Conservation (phyloP, 768 basidiomycete species). For the Termitomyces bulborhizus region DNA sequence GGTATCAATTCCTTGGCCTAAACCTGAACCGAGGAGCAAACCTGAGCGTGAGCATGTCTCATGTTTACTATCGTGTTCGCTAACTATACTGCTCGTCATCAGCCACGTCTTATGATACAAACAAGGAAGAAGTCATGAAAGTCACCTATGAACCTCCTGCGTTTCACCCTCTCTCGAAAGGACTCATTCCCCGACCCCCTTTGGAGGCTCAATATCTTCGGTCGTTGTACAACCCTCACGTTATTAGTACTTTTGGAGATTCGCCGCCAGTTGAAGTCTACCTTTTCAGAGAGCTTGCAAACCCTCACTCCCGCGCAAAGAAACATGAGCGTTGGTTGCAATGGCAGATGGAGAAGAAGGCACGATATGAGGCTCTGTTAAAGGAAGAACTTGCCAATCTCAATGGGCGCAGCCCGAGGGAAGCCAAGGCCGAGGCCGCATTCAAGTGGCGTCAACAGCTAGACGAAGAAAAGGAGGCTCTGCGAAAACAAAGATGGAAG, state of each 20-base stretch:
- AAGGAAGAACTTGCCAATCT: constrained; percentile 47
- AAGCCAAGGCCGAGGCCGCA: constrained; percentile 67
- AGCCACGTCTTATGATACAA: constrained; percentile 65
- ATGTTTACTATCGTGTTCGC: neutral
- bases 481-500: constrained; percentile 56
- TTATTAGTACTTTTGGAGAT: constrained; percentile 36
- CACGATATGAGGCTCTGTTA: constrained; percentile 47
- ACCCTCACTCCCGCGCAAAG: constrained; percentile 79
- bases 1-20: constrained; percentile 69
- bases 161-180: constrained; percentile 32
- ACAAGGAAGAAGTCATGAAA: constrained; percentile 50
- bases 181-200: constrained; percentile 33
- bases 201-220: constrained; percentile 55
- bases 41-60: constrained; percentile 35
- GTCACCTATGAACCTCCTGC: constrained; percentile 68
- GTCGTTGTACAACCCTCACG: constrained; percentile 49
- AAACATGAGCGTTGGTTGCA: constrained; percentile 74
- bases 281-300: constrained; percentile 65
- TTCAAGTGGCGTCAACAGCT: constrained; percentile 67
- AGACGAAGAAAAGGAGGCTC: constrained; percentile 49
- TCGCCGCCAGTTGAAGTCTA: constrained; percentile 60
- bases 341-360: constrained; percentile 38
- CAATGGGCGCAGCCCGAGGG: constrained; percentile 52
- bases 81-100: neutral
- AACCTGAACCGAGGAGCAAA: constrained; percentile 31